These are phyloP conservation scores for Diaporthe vexans DNA, from an alignment of 2,329 filamentous ascomycete species.

Conservation along the genomic window DNA sequence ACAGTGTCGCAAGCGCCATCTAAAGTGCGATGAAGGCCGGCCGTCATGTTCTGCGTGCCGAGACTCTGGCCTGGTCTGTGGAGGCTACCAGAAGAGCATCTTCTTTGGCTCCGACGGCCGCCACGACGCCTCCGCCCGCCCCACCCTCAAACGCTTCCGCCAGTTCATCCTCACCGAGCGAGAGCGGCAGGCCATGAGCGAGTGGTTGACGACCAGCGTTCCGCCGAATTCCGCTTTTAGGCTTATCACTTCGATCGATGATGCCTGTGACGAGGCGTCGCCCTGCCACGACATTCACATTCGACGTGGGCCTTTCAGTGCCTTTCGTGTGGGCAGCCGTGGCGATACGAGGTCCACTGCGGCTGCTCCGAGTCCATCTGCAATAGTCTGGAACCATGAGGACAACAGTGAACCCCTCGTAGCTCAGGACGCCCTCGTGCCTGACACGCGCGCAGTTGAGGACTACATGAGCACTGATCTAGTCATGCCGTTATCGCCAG, in stretches of 20 bases:
- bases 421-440: not conserved
- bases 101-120: slow-evolving; percentile 51
- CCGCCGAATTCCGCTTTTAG: slow-evolving; percentile 45
- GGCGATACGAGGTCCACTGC: not conserved
- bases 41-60: slow-evolving; percentile 6
- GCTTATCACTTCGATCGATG: slow-evolving; percentile 36
- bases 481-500: not conserved
- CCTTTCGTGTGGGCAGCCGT: not conserved
- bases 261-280: slow-evolving; percentile 7
- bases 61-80: not conserved
- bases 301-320: not conserved
- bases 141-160: slow-evolving; percentile 49
- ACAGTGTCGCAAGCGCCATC: slow-evolving; percentile 22
- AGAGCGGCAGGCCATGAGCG: slow-evolving; percentile 54
- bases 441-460: not conserved
- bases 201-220: slow-evolving; percentile 48
- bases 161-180: slow-evolving; percentile 53
- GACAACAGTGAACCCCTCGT: not conserved
- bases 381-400: not conserved
- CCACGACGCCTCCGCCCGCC: not conserved
- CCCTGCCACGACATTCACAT: not conserved
- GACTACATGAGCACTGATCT: not conserved
- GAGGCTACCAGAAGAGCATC: slow-evolving; percentile 53
- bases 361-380: not conserved
- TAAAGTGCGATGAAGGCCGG: slow-evolving; percentile 23